A percentile compares a stretch with the other conserved stretches of the same genome.
Conservation (phyloP, 1,284 basidiomycete genomes). For the Peniophora sp. region DNA sequence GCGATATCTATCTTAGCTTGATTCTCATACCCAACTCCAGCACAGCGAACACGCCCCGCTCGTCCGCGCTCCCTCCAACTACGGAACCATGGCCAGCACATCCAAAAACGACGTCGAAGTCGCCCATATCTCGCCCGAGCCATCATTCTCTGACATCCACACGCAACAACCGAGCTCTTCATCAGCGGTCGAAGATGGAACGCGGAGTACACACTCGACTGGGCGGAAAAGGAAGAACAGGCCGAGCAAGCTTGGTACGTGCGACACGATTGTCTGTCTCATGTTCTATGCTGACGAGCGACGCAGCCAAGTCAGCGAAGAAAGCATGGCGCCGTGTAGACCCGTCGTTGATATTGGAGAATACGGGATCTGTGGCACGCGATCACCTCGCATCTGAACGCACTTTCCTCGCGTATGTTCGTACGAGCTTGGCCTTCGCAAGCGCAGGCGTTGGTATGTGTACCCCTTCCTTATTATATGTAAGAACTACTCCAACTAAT, state of each 20-base stretch:
- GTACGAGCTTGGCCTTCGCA: constrained; percentile 26
- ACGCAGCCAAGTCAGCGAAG: neutral
- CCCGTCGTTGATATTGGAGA: neutral
- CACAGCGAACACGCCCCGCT: no score
- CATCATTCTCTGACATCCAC: no score
- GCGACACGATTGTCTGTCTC: neutral
- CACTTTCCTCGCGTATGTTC: constrained; percentile 28
- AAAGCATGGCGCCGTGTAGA: neutral
- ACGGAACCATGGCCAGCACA: no score
- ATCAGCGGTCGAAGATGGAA: no score
- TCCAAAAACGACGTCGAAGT: no score
- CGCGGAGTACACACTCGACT: no score
- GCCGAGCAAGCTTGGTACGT: neutral
- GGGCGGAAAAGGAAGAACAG: neutral
- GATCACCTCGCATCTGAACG: constrained; percentile 17
- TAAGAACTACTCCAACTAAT: neutral
- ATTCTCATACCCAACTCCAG: no score
- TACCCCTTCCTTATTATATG: constrained; percentile 6
- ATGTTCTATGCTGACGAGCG: neutral
- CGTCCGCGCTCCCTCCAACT: no score
- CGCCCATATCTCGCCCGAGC: no score
- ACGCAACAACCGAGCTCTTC: no score
- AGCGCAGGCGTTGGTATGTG: constrained; percentile 40
- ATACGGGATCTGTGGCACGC: constrained; percentile 1
- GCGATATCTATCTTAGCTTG: no score